Conservation (phyloP, 345 rosid genomes). For the Citrus maxima region DNA sequence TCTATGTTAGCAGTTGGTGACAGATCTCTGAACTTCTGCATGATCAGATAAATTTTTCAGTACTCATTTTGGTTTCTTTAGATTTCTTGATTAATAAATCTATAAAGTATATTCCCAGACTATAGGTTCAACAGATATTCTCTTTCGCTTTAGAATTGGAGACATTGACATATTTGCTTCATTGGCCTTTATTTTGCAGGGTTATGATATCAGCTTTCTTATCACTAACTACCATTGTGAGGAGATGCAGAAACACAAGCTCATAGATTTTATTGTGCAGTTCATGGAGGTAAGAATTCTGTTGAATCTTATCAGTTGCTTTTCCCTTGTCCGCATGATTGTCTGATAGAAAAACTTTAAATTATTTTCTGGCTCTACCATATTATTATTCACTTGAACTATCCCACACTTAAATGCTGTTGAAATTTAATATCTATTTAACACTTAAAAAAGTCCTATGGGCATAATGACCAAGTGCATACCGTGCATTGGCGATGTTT, state of each 20-base stretch:
- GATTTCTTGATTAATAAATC: background rate
- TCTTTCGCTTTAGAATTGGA: background rate
- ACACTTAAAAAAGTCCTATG: background rate
- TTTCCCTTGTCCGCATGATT: constrained; percentile 3
- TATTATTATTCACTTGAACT: background rate
- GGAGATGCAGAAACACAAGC: constrained; percentile 97
- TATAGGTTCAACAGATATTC: background rate
- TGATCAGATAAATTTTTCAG: background rate
- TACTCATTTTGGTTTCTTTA: background rate
- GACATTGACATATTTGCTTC: background rate
- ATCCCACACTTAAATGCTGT: background rate
- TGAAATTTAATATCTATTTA: background rate
- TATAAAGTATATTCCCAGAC: background rate
- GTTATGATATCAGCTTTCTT: constrained; percentile 96
- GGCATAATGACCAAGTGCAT: background rate
- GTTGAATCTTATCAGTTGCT: background rate
- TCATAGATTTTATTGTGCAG: constrained; percentile 92
- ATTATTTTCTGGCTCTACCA: background rate
- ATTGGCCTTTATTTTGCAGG: constrained; percentile 44
- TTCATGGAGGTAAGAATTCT: constrained; percentile 89
- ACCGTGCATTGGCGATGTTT: background rate
- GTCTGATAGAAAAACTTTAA: background rate
- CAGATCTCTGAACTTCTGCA: background rate
- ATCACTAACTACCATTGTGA: constrained; percentile 95
- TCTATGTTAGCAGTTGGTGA: background rate